Evolutionary conservation across 352 stramenopile species (phyloP), one percentile per base, ranked within the genome.

Genomic region (Aphanomyces stellatus): DNA sequence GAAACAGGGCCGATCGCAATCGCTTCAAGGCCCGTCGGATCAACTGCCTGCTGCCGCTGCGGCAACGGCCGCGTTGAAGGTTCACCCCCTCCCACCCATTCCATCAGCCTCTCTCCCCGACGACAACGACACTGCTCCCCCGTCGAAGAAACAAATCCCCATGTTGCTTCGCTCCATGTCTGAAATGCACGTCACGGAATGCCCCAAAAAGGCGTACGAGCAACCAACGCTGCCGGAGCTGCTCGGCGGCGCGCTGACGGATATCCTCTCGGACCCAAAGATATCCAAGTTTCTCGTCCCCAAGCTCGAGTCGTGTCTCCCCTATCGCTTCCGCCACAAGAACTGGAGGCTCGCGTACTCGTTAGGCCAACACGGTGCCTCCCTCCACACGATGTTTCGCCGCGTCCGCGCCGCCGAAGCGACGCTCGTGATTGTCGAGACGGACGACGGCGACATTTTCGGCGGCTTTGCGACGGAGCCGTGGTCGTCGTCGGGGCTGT

Each of bases 351-450:
- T 67, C 28, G 24, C 60, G 17, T 67, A 57, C 60, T 57, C 40
- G 40, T 69, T 87, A 4, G 65, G 73, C 4, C 79, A 90, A 68
- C 74, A 91, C 67, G 82, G 82, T 17, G 83, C 76, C 35, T 88
- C 78, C 60, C 71, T 91, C 2, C 75, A 85, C 30, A 82, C 81
- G 7, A 70, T 91, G 11, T 72, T 88, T 67, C 72, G 70, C 35
- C 80, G 79, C 59, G 72, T 65, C 2, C 71, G 70, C 2, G 73
- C 73, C 51, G 42, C 83, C 43, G 73, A 68, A 28, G 60, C 80
- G 13, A 86, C 81, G 34, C 46, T 91, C 1, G 33, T 91, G 8
- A 66, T 91, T 15, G 72, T 91, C 2, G 81, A 91, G 69, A 91
- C 82, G 0, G 75, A 73, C 15, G 68, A 73, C 22, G 81, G 81